These are phyloP conservation scores for Sphagnurus paluster DNA, from an alignment of 1,284 basidiomycete species.

Conservation along the genomic window DNA sequence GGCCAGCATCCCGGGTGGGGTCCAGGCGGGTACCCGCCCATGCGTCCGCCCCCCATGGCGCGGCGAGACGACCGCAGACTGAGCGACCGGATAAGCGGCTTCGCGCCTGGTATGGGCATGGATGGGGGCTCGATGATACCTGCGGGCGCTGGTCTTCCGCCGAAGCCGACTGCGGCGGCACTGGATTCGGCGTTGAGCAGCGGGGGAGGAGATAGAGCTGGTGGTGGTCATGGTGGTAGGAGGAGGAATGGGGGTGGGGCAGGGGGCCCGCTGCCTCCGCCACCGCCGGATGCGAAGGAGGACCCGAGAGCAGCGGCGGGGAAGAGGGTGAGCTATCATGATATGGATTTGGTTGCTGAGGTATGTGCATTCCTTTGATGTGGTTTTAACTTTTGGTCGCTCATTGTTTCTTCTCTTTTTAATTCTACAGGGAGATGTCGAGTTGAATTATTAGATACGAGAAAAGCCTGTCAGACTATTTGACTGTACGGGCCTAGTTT, in stretches of 20 bases:
- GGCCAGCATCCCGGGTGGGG: conserved; percentile 28
- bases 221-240: too few relatives aligned
- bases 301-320: conserved; percentile 84
- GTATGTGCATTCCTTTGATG: conserved; percentile 29
- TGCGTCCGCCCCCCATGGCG: conserved; percentile 27
- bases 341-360: conserved; percentile 86
- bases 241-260: too few relatives aligned
- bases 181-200: conserved; percentile 56
- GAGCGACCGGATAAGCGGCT: conserved; percentile 77
- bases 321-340: conserved; percentile 81
- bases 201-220: conserved; percentile 42
- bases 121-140: conserved; percentile 53
- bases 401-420: not conserved
- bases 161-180: conserved; percentile 65
- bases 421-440: conserved; percentile 63
- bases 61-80: conserved; percentile 64
- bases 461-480: not conserved
- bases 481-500: not conserved
- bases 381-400: not conserved
- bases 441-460: conserved; percentile 60
- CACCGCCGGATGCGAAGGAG: conserved; percentile 83
- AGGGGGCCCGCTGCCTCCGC: conserved; percentile 66
- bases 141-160: conserved; percentile 68
- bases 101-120: conserved; percentile 55
- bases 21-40: conserved; percentile 18